Evolutionary conservation across 2,329 filamentous ascomycete species (phyloP), one percentile per base, ranked within the genome.

Genomic region (Botrytis tulipae): DNA sequence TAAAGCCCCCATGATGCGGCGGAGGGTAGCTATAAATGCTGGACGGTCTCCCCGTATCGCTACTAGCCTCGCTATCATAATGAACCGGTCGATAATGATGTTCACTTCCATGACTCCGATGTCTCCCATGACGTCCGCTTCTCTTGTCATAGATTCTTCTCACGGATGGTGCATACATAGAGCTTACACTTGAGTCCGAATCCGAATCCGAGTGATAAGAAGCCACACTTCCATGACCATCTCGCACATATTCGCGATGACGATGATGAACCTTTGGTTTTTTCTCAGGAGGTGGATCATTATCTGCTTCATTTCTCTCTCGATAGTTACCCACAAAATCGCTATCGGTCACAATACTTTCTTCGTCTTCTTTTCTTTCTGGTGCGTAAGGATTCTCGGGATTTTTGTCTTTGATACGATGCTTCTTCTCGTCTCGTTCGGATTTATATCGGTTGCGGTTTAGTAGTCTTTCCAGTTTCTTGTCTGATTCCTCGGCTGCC

Each of bases 241-340:
- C 62, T 16, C 29, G 29, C 62, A 66, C 29, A 48, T 48, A 66
- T 22, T 25, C 42, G 20, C 20, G n/a, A 65, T 32, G 40, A 46
- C 29, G 29, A 48, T 25, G 62, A 42, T n/a, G 14, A 0, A 62
- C 37, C 14, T 25, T n/a, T 18, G 25, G 6, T 4, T 42, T 42
- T 62, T 62, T 42, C 60, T 42, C 60, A n/a, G 25, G 25, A 42
- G 37, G 14, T n/a, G 60, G 60, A 37, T 62, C 60, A 10, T 62
- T 40, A 62, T 62, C 60, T 8, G 20, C 14, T 9, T 42, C 37
- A 62, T 62, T 62, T 37, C 25, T 42, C 1, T 42, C 60, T 16
- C 37, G 25, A 62, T 68, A 57, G 5, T 68, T 68, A 8, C 20
- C 22, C 37, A 10, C 46, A 25, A 68, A 68, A 68, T 68, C 66